Evolutionary conservation across 257 asterid species (phyloP).

Genomic region (Solanum sparsipilum): DNA sequence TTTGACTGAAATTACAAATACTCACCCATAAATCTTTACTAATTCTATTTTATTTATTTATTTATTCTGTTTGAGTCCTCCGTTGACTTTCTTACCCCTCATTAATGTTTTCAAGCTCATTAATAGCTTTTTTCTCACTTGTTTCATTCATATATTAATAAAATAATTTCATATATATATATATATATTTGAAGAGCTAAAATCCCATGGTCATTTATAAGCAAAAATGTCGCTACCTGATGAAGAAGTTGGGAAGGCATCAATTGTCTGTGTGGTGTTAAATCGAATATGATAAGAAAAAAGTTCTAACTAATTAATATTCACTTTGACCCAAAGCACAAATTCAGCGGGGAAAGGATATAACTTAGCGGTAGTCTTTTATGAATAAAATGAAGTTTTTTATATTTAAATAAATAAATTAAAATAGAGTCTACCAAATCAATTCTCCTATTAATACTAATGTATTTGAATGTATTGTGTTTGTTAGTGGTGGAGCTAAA

Average conservation of each 20-base stretch:
- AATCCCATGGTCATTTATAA: background rate
- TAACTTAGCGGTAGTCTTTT: too few relatives aligned
- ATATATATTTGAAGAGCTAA: background rate
- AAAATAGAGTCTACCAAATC: background rate
- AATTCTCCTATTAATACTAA: background rate
- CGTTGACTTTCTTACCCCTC: background rate
- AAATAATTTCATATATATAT: too few relatives aligned
- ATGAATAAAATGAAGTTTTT: too few relatives aligned
- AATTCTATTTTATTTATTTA: background rate
- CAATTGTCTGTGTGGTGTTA: too few relatives aligned
- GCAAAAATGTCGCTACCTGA: too few relatives aligned
- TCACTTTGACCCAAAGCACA: too few relatives aligned
- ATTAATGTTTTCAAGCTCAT: too few relatives aligned
- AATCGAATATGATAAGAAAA: accelerated
- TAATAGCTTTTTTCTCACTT: too few relatives aligned
- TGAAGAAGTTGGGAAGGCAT: too few relatives aligned
- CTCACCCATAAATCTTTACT: background rate
- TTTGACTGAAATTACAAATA: background rate
- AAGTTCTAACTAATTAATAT: too few relatives aligned
- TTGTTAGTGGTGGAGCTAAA: background rate
- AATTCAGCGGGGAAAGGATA: too few relatives aligned
- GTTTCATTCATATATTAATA: background rate
- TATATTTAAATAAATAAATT: too few relatives aligned
- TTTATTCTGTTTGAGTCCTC: background rate
- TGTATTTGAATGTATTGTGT: background rate